Conservation (phyloP, 2,329 filamentous ascomycete species). For the Aspergillus carbonarius region DNA sequence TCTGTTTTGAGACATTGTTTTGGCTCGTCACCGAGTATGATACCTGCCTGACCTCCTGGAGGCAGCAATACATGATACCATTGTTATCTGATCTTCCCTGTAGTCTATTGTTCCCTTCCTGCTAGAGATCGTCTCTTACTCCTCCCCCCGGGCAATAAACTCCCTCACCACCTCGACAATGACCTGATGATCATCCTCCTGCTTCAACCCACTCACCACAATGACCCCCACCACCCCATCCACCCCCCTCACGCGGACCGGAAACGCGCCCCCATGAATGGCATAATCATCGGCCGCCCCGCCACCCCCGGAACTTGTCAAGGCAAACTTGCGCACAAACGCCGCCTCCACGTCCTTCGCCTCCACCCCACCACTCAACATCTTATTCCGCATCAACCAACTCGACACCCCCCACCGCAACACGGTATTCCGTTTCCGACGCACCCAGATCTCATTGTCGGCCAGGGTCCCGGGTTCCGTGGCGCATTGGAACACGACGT, state of each 20-base stretch:
- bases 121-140: background rate
- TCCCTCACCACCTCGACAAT: slow-evolving; percentile 68
- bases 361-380: slow-evolving; percentile 29
- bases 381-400: slow-evolving; percentile 71
- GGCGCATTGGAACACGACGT: slow-evolving; percentile 68
- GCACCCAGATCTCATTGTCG: slow-evolving; percentile 71
- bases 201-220: slow-evolving; percentile 72
- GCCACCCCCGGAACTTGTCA: slow-evolving; percentile 53
- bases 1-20: slow-evolving; percentile 16
- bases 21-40: slow-evolving; percentile 14
- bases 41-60: slow-evolving; percentile 1
- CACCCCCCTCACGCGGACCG: slow-evolving; percentile 68
- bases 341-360: slow-evolving; percentile 57
- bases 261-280: slow-evolving; percentile 75
- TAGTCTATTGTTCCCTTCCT: background rate
- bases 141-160: slow-evolving; percentile 32
- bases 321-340: slow-evolving; percentile 65
- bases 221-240: slow-evolving; percentile 75
- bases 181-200: slow-evolving; percentile 74
- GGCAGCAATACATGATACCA: background rate
- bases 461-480: slow-evolving; percentile 66
- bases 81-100: background rate
- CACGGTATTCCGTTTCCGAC: slow-evolving; percentile 70
- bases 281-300: slow-evolving; percentile 61
- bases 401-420: slow-evolving; percentile 68